A percentile compares a stretch with the other conserved stretches of the same genome.
Evolutionary conservation across 805 yeast species (phyloP).

Genomic region (Yarrowia sp.): DNA sequence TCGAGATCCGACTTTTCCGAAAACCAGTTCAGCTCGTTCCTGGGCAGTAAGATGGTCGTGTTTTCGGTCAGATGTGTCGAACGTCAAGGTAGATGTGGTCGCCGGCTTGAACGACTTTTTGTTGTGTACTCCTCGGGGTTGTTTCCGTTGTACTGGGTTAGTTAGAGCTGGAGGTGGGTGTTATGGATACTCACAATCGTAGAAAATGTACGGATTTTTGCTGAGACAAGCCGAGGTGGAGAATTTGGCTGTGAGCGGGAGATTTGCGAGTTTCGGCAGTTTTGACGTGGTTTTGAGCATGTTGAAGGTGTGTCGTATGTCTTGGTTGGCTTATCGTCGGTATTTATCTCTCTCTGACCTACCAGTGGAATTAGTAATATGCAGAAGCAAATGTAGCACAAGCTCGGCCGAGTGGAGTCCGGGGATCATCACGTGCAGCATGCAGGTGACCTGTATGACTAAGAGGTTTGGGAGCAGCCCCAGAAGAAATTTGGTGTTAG

Average conservation of each 20-base stretch:
- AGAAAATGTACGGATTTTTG: constrained; percentile 35
- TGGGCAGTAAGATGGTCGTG: constrained; percentile 27
- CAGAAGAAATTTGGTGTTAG: no score
- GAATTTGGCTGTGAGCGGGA: neutral
- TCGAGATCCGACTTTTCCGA: constrained; percentile 40
- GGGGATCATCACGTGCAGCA: neutral
- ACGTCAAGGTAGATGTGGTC: no score
- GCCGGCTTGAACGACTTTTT: neutral
- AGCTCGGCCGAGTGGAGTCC: constrained; percentile 9
- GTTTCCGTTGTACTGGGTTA: constrained; percentile 30
- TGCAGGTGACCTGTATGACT: neutral
- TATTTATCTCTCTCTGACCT: neutral
- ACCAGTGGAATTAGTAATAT: constrained; percentile 1
- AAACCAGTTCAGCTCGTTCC: constrained; percentile 34
- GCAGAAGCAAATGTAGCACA: neutral
- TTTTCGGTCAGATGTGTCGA: constrained; percentile 29
- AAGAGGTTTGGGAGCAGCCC: no score
- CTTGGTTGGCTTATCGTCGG: neutral
- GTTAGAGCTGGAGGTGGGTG: neutral
- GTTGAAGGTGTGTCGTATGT: neutral
- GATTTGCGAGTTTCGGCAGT: neutral
- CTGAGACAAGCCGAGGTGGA: neutral
- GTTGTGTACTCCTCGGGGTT: constrained; percentile 28
- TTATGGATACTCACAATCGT: constrained; percentile 34
- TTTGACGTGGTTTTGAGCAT: neutral